Evolutionary conservation across 495 filamentous ascomycete genomes (phyloP).

Genomic region (Trichoderma asperelloides): DNA sequence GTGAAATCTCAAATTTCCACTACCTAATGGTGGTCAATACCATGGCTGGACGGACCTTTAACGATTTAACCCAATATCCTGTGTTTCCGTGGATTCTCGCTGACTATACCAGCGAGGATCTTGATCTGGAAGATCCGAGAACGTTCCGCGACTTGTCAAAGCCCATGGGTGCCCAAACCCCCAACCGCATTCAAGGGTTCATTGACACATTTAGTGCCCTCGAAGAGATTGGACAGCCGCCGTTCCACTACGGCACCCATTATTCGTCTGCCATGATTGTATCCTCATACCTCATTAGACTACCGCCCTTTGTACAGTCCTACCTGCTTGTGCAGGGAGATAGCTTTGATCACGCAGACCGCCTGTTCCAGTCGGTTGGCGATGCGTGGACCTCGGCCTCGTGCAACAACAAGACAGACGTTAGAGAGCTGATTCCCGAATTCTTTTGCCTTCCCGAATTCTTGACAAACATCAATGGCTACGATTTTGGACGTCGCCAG

Average conservation of each 20-base stretch:
- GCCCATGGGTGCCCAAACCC: slow-evolving; percentile 91
- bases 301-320: slow-evolving; percentile 93
- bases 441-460: slow-evolving; percentile 97
- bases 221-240: slow-evolving; percentile 81
- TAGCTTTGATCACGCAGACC: slow-evolving; percentile 91
- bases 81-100: slow-evolving; percentile 97
- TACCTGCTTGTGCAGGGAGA: slow-evolving; percentile 95
- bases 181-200: slow-evolving; percentile 64
- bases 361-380: slow-evolving; percentile 87
- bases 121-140: slow-evolving; percentile 74
- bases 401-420: slow-evolving; percentile 81
- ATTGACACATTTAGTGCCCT: slow-evolving; percentile 76
- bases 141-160: slow-evolving; percentile 88
- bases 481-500: slow-evolving; percentile 85
- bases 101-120: slow-evolving; percentile 92
- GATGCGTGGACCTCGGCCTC: slow-evolving; percentile 90
- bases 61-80: slow-evolving; percentile 95
- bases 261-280: slow-evolving; percentile 99
- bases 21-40: slow-evolving; percentile 98
- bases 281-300: slow-evolving; percentile 85
- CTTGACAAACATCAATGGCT: slow-evolving; percentile 80
- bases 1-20: slow-evolving; percentile 96
- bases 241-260: slow-evolving; percentile 97
- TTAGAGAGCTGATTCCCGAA: slow-evolving; percentile 87
- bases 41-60: slow-evolving; percentile 93